Base-by-base conservation (phyloP, 2,329 filamentous ascomycete species). In the Calonectria pseudoreteaudii region DNA sequence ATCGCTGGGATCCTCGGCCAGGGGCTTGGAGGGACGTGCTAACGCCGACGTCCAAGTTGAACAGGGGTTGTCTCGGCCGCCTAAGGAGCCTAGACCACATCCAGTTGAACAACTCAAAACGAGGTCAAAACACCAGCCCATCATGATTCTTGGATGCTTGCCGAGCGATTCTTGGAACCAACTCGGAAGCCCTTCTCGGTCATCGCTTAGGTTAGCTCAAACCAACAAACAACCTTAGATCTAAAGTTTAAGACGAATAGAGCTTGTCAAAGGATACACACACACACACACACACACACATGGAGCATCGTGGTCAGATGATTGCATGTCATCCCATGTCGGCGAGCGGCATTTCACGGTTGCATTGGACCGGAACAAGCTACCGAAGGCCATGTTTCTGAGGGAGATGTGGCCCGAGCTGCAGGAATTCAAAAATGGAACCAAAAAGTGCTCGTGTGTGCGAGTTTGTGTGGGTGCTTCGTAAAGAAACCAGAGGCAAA, bases 281-380 rank as follows among this genome's bases (percentile, higher is more conserved):
- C 31, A 34, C 31, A 34, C 18, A 44, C 18, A 28, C 31, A 44
- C 38, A 44, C 18, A 44, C 41, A n/a, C 41, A 44, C 41, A 44
- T 44, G 6, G 8, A 44, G 18, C 23, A 49, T 26, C 34, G 30
- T 62, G 60, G 66, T 65, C 56, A 66, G 66, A 71, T 65, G 58
- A 70, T 76, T 38, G 60, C 65, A 47, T 64, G 34, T 56, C 50
- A 30, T 66, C 72, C 60, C 65, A 49, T 71, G 58, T 70, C 49
- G 52, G 56, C 23, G 14, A 34, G 56, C 56, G 56, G 56, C 34
- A 38, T 73, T 50, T 38, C 30, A 53, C 44, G 31, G 56, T 64
- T 23, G 56, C 68, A 70, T 70, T 34, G 68, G 44, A 44, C 41
- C 66, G 38, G 53, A 38, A 34, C 28, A 28, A 47, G 68, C 36